Conservation (phyloP, 352 stramenopile genomes). For the Thalassiosira pacifica region DNA sequence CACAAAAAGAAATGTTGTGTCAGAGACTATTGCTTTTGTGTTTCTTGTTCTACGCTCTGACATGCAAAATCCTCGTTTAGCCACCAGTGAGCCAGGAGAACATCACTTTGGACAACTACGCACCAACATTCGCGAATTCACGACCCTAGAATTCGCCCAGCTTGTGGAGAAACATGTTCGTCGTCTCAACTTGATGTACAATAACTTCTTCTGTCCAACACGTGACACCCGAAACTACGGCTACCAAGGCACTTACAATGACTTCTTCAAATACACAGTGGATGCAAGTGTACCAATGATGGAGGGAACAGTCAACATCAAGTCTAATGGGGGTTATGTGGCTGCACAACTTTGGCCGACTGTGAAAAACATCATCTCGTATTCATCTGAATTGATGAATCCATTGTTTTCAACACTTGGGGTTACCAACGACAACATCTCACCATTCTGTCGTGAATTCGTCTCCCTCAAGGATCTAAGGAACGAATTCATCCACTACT, state of each 20-base stretch:
- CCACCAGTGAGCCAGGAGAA: neutral
- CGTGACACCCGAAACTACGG: neutral
- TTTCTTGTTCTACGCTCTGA: neutral
- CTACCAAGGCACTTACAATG: neutral
- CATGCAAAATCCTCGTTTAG: neutral
- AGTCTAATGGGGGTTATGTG: neutral
- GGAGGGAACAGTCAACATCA: neutral
- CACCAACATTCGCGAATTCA: neutral
- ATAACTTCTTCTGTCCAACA: neutral
- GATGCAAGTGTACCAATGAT: neutral
- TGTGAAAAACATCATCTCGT: neutral
- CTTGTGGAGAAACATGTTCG: neutral
- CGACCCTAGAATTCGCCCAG: neutral
- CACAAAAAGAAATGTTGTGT: constrained; percentile 23
- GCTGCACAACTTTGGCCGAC: neutral
- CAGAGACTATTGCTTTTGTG: neutral
- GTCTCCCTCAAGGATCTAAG: neutral
- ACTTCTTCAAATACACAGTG: constrained; percentile 2
- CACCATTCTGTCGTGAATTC: neutral
- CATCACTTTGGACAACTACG: neutral
- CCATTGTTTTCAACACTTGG: neutral
- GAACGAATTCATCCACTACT: neutral
- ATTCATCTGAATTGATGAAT: neutral
- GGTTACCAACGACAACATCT: neutral
- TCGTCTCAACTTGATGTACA: neutral